phyloP scores from a whole-genome alignment of 768 basidiomycete genomes.

The Pleurotus tuber-regium region DNA sequence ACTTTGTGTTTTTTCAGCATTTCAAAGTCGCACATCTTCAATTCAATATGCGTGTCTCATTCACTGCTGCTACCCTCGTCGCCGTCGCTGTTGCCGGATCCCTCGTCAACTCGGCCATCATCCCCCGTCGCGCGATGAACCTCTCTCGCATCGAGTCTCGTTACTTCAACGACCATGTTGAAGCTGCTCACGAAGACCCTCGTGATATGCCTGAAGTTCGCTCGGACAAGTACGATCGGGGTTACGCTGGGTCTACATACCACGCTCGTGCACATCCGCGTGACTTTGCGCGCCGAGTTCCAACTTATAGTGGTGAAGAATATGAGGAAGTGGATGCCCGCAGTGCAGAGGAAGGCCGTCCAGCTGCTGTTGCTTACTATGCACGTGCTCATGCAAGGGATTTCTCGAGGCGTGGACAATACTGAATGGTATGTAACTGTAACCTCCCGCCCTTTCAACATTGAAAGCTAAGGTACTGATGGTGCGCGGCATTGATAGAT shows the following conservation, averaged over 20 bases:
- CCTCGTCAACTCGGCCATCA: slow-evolving; percentile 9
- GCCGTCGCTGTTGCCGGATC: slow-evolving; percentile 9
- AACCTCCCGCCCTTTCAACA: too few relatives aligned
- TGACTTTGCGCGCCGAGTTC: not conserved
- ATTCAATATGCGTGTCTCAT: slow-evolving; percentile 9
- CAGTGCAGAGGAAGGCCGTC: not conserved
- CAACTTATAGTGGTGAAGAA: not conserved
- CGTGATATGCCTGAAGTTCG: slow-evolving; percentile 6
- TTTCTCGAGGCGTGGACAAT: not conserved
- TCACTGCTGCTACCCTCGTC: slow-evolving; percentile 11
- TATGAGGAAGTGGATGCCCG: slow-evolving; percentile 3
- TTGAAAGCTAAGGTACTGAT: too few relatives aligned
- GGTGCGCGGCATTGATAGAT: too few relatives aligned
- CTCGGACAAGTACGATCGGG: slow-evolving; percentile 5
- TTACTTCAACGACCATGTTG: slow-evolving; percentile 6
- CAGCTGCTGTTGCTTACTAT: not conserved
- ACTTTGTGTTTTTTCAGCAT: slow-evolving; percentile 6
- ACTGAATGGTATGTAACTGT: slow-evolving; percentile 1
- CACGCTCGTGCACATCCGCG: slow-evolving; percentile 8
- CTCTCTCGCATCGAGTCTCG: slow-evolving; percentile 2
- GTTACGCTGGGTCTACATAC: slow-evolving; percentile 9
- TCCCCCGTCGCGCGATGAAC: slow-evolving; percentile 7
- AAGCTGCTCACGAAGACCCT: not conserved
- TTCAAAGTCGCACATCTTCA: too few relatives aligned
- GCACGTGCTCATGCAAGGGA: slow-evolving; percentile 4